phyloP scores from a whole-genome alignment of 2,329 filamentous ascomycete species.

The Dothidotthia symphoricarpi region DNA sequence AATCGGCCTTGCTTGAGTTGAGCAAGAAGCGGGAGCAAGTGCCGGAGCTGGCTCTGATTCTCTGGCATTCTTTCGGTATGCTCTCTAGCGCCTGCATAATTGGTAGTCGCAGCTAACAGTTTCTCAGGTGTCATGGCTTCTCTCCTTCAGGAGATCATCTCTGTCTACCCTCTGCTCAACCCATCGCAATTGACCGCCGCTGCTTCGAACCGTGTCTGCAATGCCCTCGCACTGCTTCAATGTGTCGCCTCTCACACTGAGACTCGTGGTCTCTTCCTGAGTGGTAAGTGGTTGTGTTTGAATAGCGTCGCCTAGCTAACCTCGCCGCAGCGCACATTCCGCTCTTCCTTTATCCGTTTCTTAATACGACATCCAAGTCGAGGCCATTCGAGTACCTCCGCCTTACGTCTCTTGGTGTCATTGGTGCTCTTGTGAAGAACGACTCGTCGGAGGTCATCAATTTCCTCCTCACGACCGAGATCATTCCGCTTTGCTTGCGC shows the following conservation, averaged over 20 bases:
- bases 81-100: too few species aligned
- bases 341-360: constrained; percentile 94
- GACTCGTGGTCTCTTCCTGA: constrained; percentile 88
- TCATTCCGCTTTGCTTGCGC: constrained; percentile 92
- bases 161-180: constrained; percentile 93
- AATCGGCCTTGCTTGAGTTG: constrained; percentile 87
- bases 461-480: constrained; percentile 96
- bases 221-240: constrained; percentile 90
- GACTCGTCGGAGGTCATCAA: constrained; percentile 99
- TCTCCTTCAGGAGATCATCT: constrained; percentile 96
- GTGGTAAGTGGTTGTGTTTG: constrained; percentile 56
- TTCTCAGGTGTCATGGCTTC: constrained; percentile 90
- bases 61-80: constrained; percentile 97
- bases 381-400: constrained; percentile 96
- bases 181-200: constrained; percentile 95
- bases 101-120: constrained; percentile 15
- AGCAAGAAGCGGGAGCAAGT: constrained; percentile 99
- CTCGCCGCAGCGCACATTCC: constrained; percentile 78
- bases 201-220: constrained; percentile 96
- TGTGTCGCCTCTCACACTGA: constrained; percentile 98
- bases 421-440: constrained; percentile 96
- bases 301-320: constrained; percentile 13
- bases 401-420: constrained; percentile 91
- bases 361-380: constrained; percentile 98
- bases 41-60: constrained; percentile 88